These are phyloP conservation scores for Scenedesmus sp. DNA, from an alignment of 163 green algal species.

Conservation along the genomic window DNA sequence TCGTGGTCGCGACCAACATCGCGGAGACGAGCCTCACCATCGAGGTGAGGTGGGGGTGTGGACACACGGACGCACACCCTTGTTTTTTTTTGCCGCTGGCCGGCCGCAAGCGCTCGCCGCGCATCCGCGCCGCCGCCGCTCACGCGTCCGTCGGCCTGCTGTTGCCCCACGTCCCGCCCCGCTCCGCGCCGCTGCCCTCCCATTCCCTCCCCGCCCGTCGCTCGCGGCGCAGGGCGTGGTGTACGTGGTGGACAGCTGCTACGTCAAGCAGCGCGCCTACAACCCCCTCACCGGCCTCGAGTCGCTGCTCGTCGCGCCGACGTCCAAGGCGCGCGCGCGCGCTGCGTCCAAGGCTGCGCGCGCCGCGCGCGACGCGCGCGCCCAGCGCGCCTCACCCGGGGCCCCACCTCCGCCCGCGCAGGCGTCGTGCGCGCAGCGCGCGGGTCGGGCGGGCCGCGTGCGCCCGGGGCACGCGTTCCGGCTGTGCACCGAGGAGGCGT, in stretches of 20 bases:
- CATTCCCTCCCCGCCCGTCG: too few relatives aligned
- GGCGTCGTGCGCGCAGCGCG: constrained; percentile 80
- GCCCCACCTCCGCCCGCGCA: constrained; percentile 11
- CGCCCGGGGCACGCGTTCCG: constrained; percentile 85
- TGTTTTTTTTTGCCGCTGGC: too few relatives aligned
- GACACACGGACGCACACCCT: too few relatives aligned
- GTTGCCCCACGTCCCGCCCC: too few relatives aligned
- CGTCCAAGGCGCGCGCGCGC: constrained; percentile 64
- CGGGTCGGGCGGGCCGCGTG: constrained; percentile 88
- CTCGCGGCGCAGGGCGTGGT: constrained; percentile 65
- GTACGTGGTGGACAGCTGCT: constrained; percentile 93
- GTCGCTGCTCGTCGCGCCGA: constrained; percentile 80
- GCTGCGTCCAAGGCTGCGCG: not conserved
- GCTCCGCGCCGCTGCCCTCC: too few relatives aligned
- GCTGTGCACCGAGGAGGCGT: constrained; percentile 84
- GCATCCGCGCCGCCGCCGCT: too few relatives aligned
- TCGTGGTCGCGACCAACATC: constrained; percentile 94
- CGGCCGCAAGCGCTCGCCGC: too few relatives aligned
- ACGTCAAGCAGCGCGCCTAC: constrained; percentile 88
- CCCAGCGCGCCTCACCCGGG: not conserved
- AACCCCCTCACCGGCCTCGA: constrained; percentile 86
- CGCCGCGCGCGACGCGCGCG: not conserved
- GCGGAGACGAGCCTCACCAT: constrained; percentile 92
- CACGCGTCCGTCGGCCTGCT: too few relatives aligned
- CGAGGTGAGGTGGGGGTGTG: constrained; percentile 70